Percentiles rank a stretch among this genome's conserved stretches.
Conservation (phyloP, 176 grass and related monocot genomes). For the Triticum timopheevii region DNA sequence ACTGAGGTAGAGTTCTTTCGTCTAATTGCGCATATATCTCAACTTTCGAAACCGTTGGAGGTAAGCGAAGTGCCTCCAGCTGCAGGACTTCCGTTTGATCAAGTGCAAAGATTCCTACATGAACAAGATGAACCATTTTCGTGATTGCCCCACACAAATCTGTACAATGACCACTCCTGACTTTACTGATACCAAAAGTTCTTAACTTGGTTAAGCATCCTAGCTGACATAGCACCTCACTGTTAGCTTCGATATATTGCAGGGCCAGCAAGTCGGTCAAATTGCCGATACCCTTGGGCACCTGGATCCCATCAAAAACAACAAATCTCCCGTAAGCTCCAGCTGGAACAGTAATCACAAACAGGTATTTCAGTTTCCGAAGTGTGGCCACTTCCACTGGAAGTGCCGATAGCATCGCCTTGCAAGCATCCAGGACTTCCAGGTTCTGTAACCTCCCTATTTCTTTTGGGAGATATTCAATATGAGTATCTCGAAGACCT, state of each 20-base stretch:
- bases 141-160: slow-evolving; percentile 9
- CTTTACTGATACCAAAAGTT: slow-evolving; percentile 22
- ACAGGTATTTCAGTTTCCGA: slow-evolving; percentile 22
- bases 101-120: background rate
- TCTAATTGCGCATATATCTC: background rate
- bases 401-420: background rate
- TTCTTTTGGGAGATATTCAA: slow-evolving; percentile 17
- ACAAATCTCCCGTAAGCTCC: background rate
- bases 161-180: slow-evolving; percentile 15
- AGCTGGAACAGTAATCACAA: background rate
- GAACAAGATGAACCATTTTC: slow-evolving; percentile 19
- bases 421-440: background rate
- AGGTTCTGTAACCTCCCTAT: slow-evolving; percentile 32
- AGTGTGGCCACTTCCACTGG: background rate
- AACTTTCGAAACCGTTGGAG: background rate
- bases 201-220: slow-evolving; percentile 27
- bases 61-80: slow-evolving; percentile 9
- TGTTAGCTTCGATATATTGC: background rate
- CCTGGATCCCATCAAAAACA: background rate
- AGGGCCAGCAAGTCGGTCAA: slow-evolving; percentile 31
- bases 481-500: background rate
- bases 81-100: slow-evolving; percentile 13
- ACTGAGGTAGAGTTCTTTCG: background rate
- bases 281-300: background rate
- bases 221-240: background rate